Base-by-base conservation (phyloP, 306 rosid species). In the Dryas alaskensis region DNA sequence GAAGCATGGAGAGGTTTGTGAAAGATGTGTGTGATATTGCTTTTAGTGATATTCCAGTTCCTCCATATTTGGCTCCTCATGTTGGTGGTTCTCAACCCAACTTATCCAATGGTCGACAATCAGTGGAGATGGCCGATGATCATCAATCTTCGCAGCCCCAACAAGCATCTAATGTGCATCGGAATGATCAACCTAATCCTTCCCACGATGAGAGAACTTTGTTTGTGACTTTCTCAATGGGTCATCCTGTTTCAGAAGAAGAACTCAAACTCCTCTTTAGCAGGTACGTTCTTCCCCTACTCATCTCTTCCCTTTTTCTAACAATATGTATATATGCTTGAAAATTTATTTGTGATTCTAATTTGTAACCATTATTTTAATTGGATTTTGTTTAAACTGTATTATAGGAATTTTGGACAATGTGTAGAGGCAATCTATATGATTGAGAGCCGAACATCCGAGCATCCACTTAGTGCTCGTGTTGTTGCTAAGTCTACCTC, bases 191-290 rank as follows among this genome's bases (percentile, higher is more conserved):
- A 4, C 44, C 40, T 4, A 40, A 58, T 58, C 62, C 7, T 11
- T 48, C 11, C 11, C 27, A 14, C 14, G 14, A 42, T 42, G 63
- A 48, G 3, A 50, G 43, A 61, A 61, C 71, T 70, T 52, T 70
- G 64, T 60, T 50, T 58, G 2, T 44, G 48, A 70, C 81, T 25
- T 77, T 70, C 72, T 62, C 65, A 5, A 52, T 10, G 6, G 72
- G 58, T 1, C 57, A 43, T 12, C 66, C 55, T 60, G 52, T 70
- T 51, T 51, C 65, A 7, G 7, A 25, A 11, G 27, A 27, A 5
- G 76, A 77, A 68, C 81, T 77, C 67, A 0, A 11, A 52, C 7
- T 44, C 31, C 45, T 60, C 14, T 53, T 64, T 42, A 40, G 3
- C 6, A 40, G 63, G 71, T 74, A 52, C 19, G 19, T 19, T 19